phyloP scores from a whole-genome alignment of 2,329 filamentous ascomycete species.

The Trichophaea hybrida region DNA sequence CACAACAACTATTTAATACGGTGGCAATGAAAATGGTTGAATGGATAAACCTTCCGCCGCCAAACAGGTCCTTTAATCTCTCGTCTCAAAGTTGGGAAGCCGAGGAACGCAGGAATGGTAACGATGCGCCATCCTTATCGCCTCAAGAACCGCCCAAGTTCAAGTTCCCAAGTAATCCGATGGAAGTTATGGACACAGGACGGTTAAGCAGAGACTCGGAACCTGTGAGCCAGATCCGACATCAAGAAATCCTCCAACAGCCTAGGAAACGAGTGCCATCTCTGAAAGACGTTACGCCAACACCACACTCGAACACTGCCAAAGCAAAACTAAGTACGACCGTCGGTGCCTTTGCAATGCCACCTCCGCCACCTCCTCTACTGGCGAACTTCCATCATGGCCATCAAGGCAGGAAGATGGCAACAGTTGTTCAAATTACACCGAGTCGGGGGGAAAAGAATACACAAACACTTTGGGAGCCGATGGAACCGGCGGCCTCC shows the following conservation, averaged over 20 bases:
- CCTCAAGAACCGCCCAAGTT: conserved; percentile 24
- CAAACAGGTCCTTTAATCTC: conserved; percentile 8
- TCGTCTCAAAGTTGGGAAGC: background rate
- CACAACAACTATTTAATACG: conserved; percentile 49
- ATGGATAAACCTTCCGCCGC: conserved; percentile 39
- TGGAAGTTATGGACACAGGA: conserved; percentile 22
- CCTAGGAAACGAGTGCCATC: conserved; percentile 9
- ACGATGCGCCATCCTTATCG: conserved; percentile 5
- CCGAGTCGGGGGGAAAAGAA: conserved; percentile 13
- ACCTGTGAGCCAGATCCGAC: conserved; percentile 15
- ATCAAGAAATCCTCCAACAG: conserved; percentile 20
- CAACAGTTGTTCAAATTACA: conserved; percentile 11
- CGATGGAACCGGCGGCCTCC: background rate
- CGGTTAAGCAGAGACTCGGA: conserved; percentile 19
- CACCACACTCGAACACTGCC: conserved; percentile 13
- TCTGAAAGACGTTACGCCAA: conserved; percentile 14
- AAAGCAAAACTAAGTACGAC: conserved; percentile 15
- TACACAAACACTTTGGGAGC: background rate
- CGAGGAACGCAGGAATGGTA: background rate
- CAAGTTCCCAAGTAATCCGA: conserved; percentile 19
- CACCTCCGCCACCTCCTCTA: conserved; percentile 3
- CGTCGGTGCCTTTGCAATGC: conserved; percentile 1
- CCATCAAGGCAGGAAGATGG: background rate
- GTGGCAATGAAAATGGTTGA: conserved; percentile 56
- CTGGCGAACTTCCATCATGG: conserved; percentile 6